phyloP scores from a whole-genome alignment of 805 yeast species.

The Saturnispora silvae region DNA sequence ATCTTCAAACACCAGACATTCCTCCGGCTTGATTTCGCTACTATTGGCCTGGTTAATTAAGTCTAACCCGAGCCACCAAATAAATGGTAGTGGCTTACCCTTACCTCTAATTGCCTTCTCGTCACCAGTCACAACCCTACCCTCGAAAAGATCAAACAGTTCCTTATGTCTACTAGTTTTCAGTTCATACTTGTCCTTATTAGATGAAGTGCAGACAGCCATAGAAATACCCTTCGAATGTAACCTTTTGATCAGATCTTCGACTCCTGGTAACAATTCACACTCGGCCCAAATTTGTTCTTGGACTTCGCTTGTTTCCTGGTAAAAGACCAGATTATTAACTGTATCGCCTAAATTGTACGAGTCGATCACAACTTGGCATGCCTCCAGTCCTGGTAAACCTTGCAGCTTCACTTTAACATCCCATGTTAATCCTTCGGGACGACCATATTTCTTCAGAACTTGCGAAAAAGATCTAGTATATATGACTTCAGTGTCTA shows the following conservation, averaged over 20 bases:
- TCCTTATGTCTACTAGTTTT: constrained; percentile 60
- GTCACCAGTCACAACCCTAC: constrained; percentile 78
- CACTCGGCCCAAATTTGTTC: constrained; percentile 49
- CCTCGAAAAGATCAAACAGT: constrained; percentile 51
- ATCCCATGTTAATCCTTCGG: constrained; percentile 81
- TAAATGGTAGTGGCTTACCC: constrained; percentile 92
- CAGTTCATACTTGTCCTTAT: constrained; percentile 43
- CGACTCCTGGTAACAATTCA: constrained; percentile 75
- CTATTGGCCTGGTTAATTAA: constrained; percentile 48
- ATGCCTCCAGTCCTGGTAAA: constrained; percentile 73
- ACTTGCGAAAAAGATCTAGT: constrained; percentile 66
- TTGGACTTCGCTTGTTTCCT: constrained; percentile 44
- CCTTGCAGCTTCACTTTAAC: constrained; percentile 84
- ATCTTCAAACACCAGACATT: constrained; percentile 89
- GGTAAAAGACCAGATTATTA: constrained; percentile 54
- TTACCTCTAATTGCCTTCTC: constrained; percentile 71
- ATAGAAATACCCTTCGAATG: constrained; percentile 52
- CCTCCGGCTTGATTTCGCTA: constrained; percentile 50
- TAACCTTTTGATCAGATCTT: constrained; percentile 50
- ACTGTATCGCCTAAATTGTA: constrained; percentile 47
- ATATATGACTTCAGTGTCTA: constrained; percentile 87
- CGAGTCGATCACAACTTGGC: constrained; percentile 52
- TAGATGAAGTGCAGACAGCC: constrained; percentile 86
- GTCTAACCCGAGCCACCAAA: constrained; percentile 75
- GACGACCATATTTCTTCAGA: constrained; percentile 42